Evolutionary conservation across 345 rosid genomes (phyloP).

Genomic region (Camelina sativa): DNA sequence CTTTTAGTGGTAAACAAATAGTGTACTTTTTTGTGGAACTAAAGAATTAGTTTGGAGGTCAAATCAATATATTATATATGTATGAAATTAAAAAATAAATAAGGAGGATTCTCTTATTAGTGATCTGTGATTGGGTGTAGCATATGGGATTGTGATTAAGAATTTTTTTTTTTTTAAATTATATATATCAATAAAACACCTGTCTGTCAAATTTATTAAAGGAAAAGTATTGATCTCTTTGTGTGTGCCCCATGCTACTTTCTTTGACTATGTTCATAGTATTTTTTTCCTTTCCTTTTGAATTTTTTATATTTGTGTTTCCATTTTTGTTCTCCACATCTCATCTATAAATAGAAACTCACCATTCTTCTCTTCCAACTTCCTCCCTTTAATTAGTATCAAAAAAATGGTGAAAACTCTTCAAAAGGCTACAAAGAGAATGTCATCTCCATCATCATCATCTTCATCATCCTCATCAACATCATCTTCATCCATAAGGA

Average conservation of each 20-base stretch:
- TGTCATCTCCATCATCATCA: slow-evolving; percentile 41
- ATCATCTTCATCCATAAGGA: slow-evolving; percentile 43
- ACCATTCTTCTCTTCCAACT: slow-evolving; percentile 27
- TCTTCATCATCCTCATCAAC: slow-evolving; percentile 34
- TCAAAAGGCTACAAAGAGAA: slow-evolving; percentile 48
- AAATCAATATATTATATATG: slow-evolving; percentile 5
- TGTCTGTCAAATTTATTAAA: slow-evolving; percentile 35
- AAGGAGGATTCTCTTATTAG: not conserved
- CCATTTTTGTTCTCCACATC: slow-evolving; percentile 37
- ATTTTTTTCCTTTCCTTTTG: not conserved
- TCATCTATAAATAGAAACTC: slow-evolving; percentile 45
- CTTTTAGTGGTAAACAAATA: slow-evolving; percentile 23
- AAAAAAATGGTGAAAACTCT: slow-evolving; percentile 69
- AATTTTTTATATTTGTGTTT: slow-evolving; percentile 21
- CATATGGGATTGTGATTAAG: slow-evolving; percentile 39
- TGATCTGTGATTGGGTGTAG: slow-evolving; percentile 44
- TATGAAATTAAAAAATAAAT: not conserved
- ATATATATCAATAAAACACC: not conserved
- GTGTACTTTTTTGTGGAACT: slow-evolving; percentile 19
- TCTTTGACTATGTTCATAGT: slow-evolving; percentile 43
- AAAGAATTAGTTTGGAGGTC: slow-evolving; percentile 21
- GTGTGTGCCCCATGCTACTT: slow-evolving; percentile 44
- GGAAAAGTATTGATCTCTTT: slow-evolving; percentile 26
- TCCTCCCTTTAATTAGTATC: slow-evolving; percentile 23
- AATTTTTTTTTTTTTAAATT: not conserved